Evolutionary conservation across 2,329 filamentous ascomycete genomes (phyloP).

Genomic region (Penicillium sp.): DNA sequence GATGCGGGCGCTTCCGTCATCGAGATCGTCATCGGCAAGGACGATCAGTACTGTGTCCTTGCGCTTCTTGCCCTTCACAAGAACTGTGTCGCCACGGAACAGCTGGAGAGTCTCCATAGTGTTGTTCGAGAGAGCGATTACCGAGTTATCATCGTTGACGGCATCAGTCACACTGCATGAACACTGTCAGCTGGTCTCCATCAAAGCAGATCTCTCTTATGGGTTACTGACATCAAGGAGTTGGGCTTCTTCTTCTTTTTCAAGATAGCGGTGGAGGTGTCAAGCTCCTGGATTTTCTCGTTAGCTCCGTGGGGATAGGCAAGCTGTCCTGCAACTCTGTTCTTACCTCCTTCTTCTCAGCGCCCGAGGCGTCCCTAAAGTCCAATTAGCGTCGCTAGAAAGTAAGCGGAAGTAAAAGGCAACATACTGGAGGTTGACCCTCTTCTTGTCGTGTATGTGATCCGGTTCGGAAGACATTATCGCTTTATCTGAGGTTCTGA

Average conservation of each 20-base stretch:
- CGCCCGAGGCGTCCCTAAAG: conserved; percentile 78
- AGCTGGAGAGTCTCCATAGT: conserved; percentile 98
- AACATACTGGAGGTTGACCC: conserved; percentile 76
- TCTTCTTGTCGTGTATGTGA: conserved; percentile 66
- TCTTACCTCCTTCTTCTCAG: conserved; percentile 74
- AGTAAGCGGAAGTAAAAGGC: conserved; percentile 2
- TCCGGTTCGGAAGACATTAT: conserved; percentile 69
- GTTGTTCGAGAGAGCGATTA: conserved; percentile 95
- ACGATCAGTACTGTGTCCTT: conserved; percentile 99
- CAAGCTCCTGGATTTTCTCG: conserved; percentile 63
- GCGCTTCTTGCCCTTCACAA: conserved; percentile 99
- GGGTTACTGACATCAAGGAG: conserved; percentile 75
- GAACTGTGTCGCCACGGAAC: conserved; percentile 96
- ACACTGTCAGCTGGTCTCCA: conserved; percentile 23
- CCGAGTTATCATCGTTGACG: conserved; percentile 98
- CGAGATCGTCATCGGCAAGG: conserved; percentile 92
- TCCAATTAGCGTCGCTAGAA: conserved; percentile 40
- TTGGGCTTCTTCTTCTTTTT: conserved; percentile 99
- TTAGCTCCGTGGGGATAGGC: conserved; percentile 29
- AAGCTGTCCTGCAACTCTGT: conserved; percentile 33
- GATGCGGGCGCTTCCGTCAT: conserved; percentile 94
- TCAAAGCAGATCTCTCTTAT: conserved; percentile 3
- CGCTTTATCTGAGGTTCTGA: conserved; percentile 31
- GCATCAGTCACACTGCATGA: conserved; percentile 84
- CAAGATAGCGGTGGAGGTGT: conserved; percentile 90